phyloP scores from a whole-genome alignment of 148 eudicot genomes.

The Rhododendron griersonianum region DNA sequence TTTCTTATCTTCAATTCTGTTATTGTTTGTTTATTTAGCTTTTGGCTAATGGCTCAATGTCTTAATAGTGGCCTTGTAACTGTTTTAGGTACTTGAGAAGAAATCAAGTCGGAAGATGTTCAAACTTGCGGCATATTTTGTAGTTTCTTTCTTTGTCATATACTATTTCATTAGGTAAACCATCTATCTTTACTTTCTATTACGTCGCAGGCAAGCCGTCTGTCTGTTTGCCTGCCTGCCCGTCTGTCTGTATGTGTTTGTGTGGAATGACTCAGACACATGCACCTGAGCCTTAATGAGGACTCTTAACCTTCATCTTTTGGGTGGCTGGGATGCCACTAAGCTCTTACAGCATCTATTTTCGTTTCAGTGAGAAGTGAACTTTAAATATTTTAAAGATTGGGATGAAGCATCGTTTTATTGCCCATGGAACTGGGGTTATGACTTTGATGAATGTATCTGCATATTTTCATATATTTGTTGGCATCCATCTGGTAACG shows the following conservation, averaged over 20 bases:
- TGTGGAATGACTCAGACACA: neutral
- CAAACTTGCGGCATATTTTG: constrained; percentile 58
- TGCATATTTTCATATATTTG: neutral
- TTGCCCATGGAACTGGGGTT: neutral
- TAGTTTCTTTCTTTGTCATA: constrained; percentile 50
- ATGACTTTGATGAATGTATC: neutral
- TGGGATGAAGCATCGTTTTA: neutral
- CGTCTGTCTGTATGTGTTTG: neutral
- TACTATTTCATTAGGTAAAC: constrained; percentile 60
- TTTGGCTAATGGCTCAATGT: constrained; percentile 8
- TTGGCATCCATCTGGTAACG: neutral
- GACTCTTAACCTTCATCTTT: neutral
- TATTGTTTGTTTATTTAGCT: neutral
- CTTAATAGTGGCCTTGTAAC: neutral
- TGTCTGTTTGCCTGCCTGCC: neutral
- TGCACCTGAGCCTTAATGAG: neutral
- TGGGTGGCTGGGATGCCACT: neutral
- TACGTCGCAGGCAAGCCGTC: neutral
- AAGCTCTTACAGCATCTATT: neutral
- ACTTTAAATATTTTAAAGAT: neutral
- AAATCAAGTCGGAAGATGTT: constrained; percentile 61
- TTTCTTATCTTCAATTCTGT: neutral
- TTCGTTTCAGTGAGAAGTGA: neutral
- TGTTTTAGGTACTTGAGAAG: constrained; percentile 70
- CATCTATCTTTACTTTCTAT: constrained; percentile 2